Evolutionary conservation across 305 asterid genomes (phyloP).

Genomic region (Solanum hybrid): DNA sequence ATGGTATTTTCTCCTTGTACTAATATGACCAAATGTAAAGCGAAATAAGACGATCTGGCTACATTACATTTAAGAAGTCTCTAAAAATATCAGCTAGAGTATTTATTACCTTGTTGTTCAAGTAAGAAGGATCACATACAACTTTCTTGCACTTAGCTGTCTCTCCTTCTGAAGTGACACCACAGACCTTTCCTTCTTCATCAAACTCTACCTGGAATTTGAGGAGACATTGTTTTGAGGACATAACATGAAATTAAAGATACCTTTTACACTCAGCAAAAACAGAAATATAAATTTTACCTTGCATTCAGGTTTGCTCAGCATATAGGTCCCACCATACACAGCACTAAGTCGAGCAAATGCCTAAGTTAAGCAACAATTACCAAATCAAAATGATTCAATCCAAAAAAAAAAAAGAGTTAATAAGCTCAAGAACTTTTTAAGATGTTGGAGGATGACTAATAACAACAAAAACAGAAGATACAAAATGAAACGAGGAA

Average conservation of each 20-base stretch:
- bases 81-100: background rate
- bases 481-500: background rate
- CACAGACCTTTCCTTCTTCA: slow-evolving; percentile 77
- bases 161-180: slow-evolving; percentile 95
- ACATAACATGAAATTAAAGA: background rate
- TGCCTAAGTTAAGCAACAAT: slow-evolving; percentile 36
- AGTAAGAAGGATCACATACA: slow-evolving; percentile 95
- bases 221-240: background rate
- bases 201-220: slow-evolving; percentile 71
- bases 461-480: background rate
- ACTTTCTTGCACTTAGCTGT: slow-evolving; percentile 93
- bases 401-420: background rate
- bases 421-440: background rate
- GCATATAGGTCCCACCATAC: slow-evolving; percentile 97
- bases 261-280: background rate
- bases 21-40: background rate
- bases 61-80: background rate
- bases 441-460: background rate
- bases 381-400: background rate
- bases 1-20: background rate
- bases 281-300: slow-evolving; percentile 21
- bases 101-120: slow-evolving; percentile 59
- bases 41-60: background rate
- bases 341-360: slow-evolving; percentile 98
- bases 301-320: slow-evolving; percentile 93